A percentile compares a stretch with the other conserved stretches of the same genome.
These are phyloP conservation scores for Podaxis sp. DNA, from an alignment of 768 basidiomycete species.

Conservation along the genomic window DNA sequence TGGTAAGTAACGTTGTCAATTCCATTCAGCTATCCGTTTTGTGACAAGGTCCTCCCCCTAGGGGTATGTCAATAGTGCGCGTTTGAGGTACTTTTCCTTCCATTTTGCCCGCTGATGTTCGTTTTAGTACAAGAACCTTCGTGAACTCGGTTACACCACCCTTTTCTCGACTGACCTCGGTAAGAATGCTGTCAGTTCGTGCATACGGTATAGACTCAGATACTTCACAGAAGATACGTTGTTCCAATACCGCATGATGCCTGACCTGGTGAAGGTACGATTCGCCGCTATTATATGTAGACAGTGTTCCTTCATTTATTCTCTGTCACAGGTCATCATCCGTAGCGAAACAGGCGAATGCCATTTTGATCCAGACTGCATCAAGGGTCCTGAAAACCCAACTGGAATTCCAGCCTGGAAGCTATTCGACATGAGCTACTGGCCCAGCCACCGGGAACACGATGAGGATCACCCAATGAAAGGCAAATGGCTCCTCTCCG, in stretches of 20 bases:
- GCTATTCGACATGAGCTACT: conserved; percentile 32
- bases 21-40: background rate
- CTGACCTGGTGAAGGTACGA: conserved; percentile 30
- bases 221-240: conserved; percentile 23
- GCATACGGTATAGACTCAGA: background rate
- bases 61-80: conserved; percentile 29
- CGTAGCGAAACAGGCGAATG: conserved; percentile 26
- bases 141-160: conserved; percentile 25
- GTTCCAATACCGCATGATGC: conserved; percentile 30
- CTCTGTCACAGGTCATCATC: conserved; percentile 25
- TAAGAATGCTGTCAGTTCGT: conserved; percentile 11
- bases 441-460: conserved; percentile 15
- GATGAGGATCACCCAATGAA: conserved; percentile 19
- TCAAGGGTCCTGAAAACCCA: conserved; percentile 28
- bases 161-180: conserved; percentile 26
- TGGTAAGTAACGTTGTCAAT: conserved; percentile 22
- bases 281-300: background rate
- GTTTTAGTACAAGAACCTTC: conserved; percentile 26
- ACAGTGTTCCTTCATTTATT: background rate
- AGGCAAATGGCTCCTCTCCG: conserved; percentile 33
- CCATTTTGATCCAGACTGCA: conserved; percentile 26
- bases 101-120: background rate
- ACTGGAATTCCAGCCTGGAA: conserved; percentile 38
- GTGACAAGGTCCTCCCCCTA: conserved; percentile 9
- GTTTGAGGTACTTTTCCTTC: background rate